phyloP scores from a whole-genome alignment of 768 basidiomycete species.

The Calvatia gigantea region DNA sequence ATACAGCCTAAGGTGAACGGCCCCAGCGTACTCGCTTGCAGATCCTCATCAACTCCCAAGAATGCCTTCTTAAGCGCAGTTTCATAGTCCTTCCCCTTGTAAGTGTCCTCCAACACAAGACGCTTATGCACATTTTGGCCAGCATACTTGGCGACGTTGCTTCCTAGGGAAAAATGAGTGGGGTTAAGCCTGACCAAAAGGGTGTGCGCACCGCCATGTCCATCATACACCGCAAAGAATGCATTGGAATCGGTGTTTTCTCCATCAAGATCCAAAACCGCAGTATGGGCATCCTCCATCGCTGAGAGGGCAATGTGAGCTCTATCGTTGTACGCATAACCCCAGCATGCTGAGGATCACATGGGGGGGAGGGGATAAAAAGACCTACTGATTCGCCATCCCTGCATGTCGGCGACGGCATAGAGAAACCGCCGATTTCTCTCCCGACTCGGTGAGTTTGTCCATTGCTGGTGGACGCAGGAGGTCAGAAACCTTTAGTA shows the following conservation, averaged over 20 bases:
- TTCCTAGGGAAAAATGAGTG: conserved; percentile 43
- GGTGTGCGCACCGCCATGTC: conserved; percentile 80
- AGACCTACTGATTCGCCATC: conserved; percentile 94
- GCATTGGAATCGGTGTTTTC: conserved; percentile 48
- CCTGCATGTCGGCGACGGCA: conserved; percentile 95
- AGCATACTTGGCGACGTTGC: conserved; percentile 82
- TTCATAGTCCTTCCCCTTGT: conserved; percentile 66
- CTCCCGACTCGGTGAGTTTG: conserved; percentile 75
- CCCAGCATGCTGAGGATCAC: conserved; percentile 3
- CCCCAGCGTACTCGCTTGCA: conserved; percentile 58
- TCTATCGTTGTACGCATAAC: conserved; percentile 6
- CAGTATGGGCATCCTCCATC: conserved; percentile 96
- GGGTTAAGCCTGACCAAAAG: conserved; percentile 7
- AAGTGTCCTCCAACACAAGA: conserved; percentile 67
- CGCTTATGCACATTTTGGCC: conserved; percentile 82
- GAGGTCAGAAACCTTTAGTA: conserved; percentile 13
- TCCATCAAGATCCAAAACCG: conserved; percentile 66
- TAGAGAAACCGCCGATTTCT: conserved; percentile 68
- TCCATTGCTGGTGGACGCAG: conserved; percentile 54
- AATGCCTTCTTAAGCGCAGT: conserved; percentile 85
- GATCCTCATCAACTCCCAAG: conserved; percentile 91
- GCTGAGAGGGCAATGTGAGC: conserved; percentile 41
- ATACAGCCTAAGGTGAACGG: conserved; percentile 7
- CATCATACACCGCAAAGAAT: conserved; percentile 98
- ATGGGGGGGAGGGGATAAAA: conserved; percentile 13